phyloP scores from a whole-genome alignment of 2,329 filamentous ascomycete genomes.

The Fragosphaeria purpurea region DNA sequence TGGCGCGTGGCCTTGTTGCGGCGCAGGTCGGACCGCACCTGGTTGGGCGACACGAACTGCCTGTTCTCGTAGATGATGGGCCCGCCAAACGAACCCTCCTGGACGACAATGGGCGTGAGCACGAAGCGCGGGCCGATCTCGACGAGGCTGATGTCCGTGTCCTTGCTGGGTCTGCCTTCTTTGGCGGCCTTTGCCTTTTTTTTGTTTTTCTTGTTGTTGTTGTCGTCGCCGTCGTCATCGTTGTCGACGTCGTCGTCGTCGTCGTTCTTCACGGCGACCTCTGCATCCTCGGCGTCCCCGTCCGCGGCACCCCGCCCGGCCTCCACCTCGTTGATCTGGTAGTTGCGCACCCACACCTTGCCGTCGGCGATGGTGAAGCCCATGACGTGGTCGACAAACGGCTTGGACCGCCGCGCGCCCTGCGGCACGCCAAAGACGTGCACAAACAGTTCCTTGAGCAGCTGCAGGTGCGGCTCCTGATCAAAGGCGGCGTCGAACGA shows the following conservation, averaged over 20 bases:
- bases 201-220: slow-evolving; percentile 31
- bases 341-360: slow-evolving; percentile 93
- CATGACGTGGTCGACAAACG: slow-evolving; percentile 93
- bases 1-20: slow-evolving; percentile 68
- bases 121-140: slow-evolving; percentile 94
- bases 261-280: slow-evolving; percentile 54
- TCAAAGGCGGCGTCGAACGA: slow-evolving; percentile 89
- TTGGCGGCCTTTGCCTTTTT: slow-evolving; percentile 42
- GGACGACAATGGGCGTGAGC: slow-evolving; percentile 85
- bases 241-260: slow-evolving; percentile 23
- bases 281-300: slow-evolving; percentile 31
- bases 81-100: slow-evolving; percentile 89
- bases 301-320: slow-evolving; percentile 30
- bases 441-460: slow-evolving; percentile 82
- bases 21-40: slow-evolving; percentile 74
- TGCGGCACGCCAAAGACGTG: slow-evolving; percentile 91
- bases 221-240: slow-evolving; percentile 5
- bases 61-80: slow-evolving; percentile 98
- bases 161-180: slow-evolving; percentile 26
- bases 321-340: slow-evolving; percentile 83
- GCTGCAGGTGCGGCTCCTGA: slow-evolving; percentile 62
- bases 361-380: slow-evolving; percentile 82
- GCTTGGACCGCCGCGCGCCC: slow-evolving; percentile 79
- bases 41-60: slow-evolving; percentile 93
- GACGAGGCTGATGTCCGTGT: slow-evolving; percentile 71